Percentiles rank a stretch among this genome's conserved stretches.
phyloP scores from a whole-genome alignment of 805 yeast species.

The Metschnikowia orientalis region DNA sequence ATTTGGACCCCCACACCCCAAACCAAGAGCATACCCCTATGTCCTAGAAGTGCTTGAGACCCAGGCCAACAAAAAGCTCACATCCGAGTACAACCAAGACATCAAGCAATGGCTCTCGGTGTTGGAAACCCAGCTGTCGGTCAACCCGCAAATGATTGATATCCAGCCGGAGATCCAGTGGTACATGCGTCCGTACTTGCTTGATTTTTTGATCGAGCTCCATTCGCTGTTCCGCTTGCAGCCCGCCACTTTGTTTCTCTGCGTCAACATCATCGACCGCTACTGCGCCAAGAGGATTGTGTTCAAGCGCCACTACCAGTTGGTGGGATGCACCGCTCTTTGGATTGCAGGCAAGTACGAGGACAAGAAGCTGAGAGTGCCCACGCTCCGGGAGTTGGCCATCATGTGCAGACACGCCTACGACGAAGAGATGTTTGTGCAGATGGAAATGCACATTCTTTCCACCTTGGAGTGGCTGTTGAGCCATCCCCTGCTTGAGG shows the following conservation, averaged over 20 bases:
- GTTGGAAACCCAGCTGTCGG: conserved; percentile 40
- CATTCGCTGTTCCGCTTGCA: conserved; percentile 40
- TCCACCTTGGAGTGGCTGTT: conserved; percentile 42
- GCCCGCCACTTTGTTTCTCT: conserved; percentile 40
- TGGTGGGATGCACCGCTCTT: conserved; percentile 45
- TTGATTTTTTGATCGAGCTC: conserved; percentile 42
- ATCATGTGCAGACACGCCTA: conserved; percentile 57
- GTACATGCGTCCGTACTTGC: conserved; percentile 44
- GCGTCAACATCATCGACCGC: conserved; percentile 43
- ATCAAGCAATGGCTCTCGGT: conserved; percentile 35
- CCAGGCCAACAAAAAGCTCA: conserved; percentile 39
- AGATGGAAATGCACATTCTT: conserved; percentile 43
- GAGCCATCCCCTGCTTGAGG: conserved; percentile 49
- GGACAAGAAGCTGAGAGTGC: conserved; percentile 56
- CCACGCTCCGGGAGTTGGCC: conserved; percentile 49
- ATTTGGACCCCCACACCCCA: conserved; percentile 26
- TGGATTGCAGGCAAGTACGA: conserved; percentile 52
- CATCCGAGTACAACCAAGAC: conserved; percentile 40
- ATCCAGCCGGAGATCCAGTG: conserved; percentile 45
- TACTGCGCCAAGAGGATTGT: conserved; percentile 45
- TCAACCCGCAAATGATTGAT: conserved; percentile 49
- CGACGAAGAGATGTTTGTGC: conserved; percentile 49
- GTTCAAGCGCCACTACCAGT: conserved; percentile 44
- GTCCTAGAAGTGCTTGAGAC: conserved; percentile 46
- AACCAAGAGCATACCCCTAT: conserved; percentile 35